Evolutionary conservation across 192 early-diverging fungal genomes (phyloP).

Genomic region (Thoreauomyces humboldtii): DNA sequence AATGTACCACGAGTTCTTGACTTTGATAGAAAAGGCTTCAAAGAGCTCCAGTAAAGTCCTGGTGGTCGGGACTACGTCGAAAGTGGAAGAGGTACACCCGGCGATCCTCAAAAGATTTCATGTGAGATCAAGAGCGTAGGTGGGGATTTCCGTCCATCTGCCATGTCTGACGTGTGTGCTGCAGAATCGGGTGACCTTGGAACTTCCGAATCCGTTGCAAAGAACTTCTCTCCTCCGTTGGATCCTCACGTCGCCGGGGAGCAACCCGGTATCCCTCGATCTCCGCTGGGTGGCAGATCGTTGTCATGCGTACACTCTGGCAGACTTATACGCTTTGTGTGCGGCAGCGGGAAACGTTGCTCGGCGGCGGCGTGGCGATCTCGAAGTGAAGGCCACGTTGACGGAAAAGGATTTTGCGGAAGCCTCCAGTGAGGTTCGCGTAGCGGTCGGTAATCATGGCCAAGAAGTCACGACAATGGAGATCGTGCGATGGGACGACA

Average conservation of each 20-base stretch:
- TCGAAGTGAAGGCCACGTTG: not conserved
- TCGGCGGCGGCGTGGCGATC: slow-evolving; percentile 19
- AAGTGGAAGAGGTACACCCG: not conserved
- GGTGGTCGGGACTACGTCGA: not conserved
- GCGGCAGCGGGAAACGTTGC: slow-evolving; percentile 27
- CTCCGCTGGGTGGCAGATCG: slow-evolving; percentile 30
- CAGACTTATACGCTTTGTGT: slow-evolving; percentile 51
- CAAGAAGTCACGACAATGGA: slow-evolving; percentile 43
- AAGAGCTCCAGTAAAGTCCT: not conserved
- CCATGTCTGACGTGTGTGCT: not conserved
- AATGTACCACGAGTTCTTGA: not conserved
- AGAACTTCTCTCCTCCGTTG: slow-evolving; percentile 38
- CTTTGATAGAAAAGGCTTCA: too few relatives aligned
- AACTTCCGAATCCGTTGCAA: slow-evolving; percentile 52
- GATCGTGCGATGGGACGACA: slow-evolving; percentile 67
- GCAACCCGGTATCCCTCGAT: slow-evolving; percentile 1
- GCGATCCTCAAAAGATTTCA: not conserved
- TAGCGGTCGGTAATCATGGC: not conserved
- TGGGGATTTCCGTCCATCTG: not conserved
- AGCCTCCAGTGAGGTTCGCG: not conserved
- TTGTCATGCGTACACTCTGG: slow-evolving; percentile 57
- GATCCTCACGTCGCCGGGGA: slow-evolving; percentile 16
- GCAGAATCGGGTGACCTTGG: slow-evolving; percentile 47
- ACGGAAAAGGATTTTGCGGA: not conserved
- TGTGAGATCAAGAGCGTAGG: not conserved